Base-by-base conservation (phyloP, 495 filamentous ascomycete genomes). In the Trichoderma erinaceum region DNA sequence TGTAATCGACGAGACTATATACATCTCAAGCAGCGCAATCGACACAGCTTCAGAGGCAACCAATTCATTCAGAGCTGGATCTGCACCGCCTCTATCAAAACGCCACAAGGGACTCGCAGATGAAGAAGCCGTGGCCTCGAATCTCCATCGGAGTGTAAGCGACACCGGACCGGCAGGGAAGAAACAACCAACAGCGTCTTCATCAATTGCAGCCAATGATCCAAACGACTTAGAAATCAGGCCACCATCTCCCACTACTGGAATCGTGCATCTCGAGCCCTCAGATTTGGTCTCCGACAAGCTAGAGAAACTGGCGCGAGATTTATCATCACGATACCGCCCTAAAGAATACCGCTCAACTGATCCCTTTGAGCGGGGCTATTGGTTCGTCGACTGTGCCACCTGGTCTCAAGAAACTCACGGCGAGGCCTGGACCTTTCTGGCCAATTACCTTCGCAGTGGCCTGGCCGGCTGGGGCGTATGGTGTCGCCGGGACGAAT, bases 391-490 rank as follows among this genome's bases (percentile, higher is more conserved):
- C 2, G 80, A 82, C 25, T 82, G 85, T 67, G 69, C 74, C 6
- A 69, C 76, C 13, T 86, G 83, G 84, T 70, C 74, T 7, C 38
- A 70, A 6, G 71, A 71, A 0, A 72, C 80, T 6, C 79, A 79
- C 38, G 68, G 67, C 7, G 77, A 83, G 11, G 85, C 86, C 66
- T 92, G 90, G 90, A 69, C 74, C 2, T 90, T 85, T 66, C 74
- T 93, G 4, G 76, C 74, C 0, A 81, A 85, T 4, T 88, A 87
- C 69, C 71, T 93, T 12, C 78, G 78, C 2, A 79, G 80, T 21
- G 88, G 84, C 0, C 71, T 79, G 23, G 88, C 87, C 0, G 90
- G 90, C 0, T 92, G 90, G 89, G 89, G 89, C 0, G 82, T 90
- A 0, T 84, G 82, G 68, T 79, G 79, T 46, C 65, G 35, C 63